phyloP scores from a whole-genome alignment of 306 rosid species.

The Quercus gilva region DNA sequence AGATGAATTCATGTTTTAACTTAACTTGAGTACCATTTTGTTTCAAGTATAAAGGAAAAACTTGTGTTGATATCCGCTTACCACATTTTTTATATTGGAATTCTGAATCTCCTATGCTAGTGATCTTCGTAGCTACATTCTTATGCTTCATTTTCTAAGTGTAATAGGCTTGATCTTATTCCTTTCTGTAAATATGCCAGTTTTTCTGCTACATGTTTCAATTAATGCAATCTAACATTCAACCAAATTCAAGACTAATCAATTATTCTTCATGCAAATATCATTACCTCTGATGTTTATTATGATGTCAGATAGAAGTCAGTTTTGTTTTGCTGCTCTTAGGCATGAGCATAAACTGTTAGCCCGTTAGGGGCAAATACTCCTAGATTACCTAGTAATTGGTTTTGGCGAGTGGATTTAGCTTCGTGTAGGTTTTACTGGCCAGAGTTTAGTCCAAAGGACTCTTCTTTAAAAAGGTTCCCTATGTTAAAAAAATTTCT shows the following conservation, averaged over 20 bases:
- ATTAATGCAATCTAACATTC: not conserved
- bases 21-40: not conserved
- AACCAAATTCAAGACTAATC: too few species aligned
- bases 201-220: not conserved
- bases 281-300: not conserved
- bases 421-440: too few species aligned
- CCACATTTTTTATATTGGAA: too few species aligned
- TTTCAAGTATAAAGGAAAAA: too few species aligned
- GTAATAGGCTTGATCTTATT: not conserved
- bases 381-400: too few species aligned
- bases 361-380: too few species aligned
- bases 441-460: too few species aligned
- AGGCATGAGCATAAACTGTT: too few species aligned
- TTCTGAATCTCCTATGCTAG: not conserved
- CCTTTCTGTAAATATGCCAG: not conserved
- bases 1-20: not conserved
- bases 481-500: too few species aligned
- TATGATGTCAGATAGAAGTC: not conserved
- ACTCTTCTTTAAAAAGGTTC: too few species aligned
- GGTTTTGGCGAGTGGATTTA: too few species aligned
- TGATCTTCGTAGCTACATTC: not conserved
- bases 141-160: not conserved
- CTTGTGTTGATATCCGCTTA: too few species aligned
- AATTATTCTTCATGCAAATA: not conserved
- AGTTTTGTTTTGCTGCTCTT: not conserved